Base-by-base conservation (phyloP, 305 asterid species). In the Fraxinus dipetala region DNA sequence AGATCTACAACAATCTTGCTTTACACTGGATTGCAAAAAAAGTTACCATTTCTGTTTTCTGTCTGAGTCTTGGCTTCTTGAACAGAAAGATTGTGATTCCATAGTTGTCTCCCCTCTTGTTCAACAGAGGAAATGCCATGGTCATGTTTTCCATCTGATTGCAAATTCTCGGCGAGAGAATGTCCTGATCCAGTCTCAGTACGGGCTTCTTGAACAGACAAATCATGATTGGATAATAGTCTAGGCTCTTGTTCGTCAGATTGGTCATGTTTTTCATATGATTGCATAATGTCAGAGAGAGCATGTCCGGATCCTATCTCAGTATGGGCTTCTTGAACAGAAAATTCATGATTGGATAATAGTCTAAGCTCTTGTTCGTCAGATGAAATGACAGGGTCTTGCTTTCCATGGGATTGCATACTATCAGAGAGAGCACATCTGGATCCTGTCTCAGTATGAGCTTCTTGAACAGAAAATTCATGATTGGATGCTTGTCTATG, bases 11-110 rank as follows among this genome's bases (percentile, higher is more conserved):
- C 83, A 22, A 61, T 78, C 85, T 79, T 79, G 83, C 54, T 74
- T 85, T 73, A 80, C 87, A 51, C 76, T 70, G 45, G 80, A 79
- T 26, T 35, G 84, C 61, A 75, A 59, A 59, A 0, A 59, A 18
- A 20, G 13, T 20, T 83, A 43, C 84, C 85, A 36, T 36, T 82
- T 75, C 80, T 32, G 11, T 72, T 65, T 81, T 72, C 88, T 56
- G 77, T 81, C 34, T 40, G 83, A 28, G 65, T 63, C 35, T 20
- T 30, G 63, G 80, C 79, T 76, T 85, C 89, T 78, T 79, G 79
- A 56, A 76, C 63, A 9, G 80, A 54, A 32, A 54, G 56, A 59
- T 31, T 48, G 6, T n/a, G 20, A 45, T 70, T 77, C 3, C 59
- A 54, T 54, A 28, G 61, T 67, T 73, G 70, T 43, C 11, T 2